Evolutionary conservation across 2,329 filamentous ascomycete species (phyloP), one percentile per base, ranked within the genome.

Genomic region (Coleophoma crateriformis): DNA sequence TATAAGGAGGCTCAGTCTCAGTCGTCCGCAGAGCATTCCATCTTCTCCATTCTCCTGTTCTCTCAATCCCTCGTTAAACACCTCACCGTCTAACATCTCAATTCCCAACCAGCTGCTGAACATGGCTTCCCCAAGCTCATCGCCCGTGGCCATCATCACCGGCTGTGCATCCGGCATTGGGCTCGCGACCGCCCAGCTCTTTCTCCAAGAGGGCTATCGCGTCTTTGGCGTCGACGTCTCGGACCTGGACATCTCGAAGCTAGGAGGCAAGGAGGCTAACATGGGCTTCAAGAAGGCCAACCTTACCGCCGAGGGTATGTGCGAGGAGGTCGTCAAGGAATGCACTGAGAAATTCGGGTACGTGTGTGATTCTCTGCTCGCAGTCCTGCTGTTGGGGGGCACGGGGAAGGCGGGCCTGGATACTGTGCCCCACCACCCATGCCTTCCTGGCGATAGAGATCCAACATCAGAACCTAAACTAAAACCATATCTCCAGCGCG

Each of bases 221-320:
- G 65, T 68, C 15, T 59, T 63, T 33, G 65, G 64, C 0, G 56
- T 68, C 2, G 65, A 68, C 53, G 49, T 63, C 15, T 45, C 41
- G 3, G 53, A 58, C 3, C 65, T 69, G 46, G 62, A 69, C 55
- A 65, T 67, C 45, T 45, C 44, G 15, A 57, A 55, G 19, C 50
- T 62, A 8, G 52, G 52, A 12, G 40, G 50, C 8, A 15, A 49
- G 8, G 49, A 55, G 13, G 55, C 51, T 12, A 41, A 50, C 5
- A 67, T 68, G 45, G 64, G 68, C 48, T 70, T 70, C 50, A 61
- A 67, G 48, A 54, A 51, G 14, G 60, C 55, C 13, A 64, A 70
- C 53, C 48, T 71, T 19, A 57, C 57, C 12, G 53, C 48, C 2
- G 53, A 61, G 3, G 60, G 60, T 4, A 62, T 61, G 15, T 65